These are phyloP conservation scores for Podochytrium sp. DNA, from an alignment of 192 early-diverging fungal genomes.

Conservation along the genomic window DNA sequence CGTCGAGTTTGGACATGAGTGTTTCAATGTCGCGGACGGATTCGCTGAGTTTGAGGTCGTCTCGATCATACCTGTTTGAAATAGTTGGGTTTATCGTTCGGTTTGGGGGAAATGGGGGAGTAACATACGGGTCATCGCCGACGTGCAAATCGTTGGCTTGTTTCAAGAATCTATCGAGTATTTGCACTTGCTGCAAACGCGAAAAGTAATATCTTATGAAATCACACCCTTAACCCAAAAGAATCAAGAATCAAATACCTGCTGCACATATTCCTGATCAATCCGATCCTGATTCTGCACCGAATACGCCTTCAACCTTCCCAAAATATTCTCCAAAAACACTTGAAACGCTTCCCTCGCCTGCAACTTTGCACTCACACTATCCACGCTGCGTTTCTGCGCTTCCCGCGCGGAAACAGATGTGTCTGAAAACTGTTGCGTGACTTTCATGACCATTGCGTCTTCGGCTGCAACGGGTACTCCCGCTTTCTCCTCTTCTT, in stretches of 20 bases:
- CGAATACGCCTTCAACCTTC: slow-evolving; percentile 8
- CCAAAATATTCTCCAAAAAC: slow-evolving; percentile 30
- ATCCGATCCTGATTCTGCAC: not conserved
- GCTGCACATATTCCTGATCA: slow-evolving; percentile 17
- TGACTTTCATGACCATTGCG: too few relatives aligned
- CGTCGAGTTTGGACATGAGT: slow-evolving; percentile 7
- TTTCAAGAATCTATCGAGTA: slow-evolving; percentile 24
- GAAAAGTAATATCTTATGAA: not conserved
- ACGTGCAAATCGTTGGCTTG: slow-evolving; percentile 29
- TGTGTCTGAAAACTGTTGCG: too few relatives aligned
- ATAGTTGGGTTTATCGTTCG: too few relatives aligned
- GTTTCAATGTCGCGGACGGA: not conserved
- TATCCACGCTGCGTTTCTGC: not conserved
- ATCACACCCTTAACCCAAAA: not conserved
- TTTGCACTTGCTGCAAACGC: slow-evolving; percentile 19
- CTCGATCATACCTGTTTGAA: not conserved
- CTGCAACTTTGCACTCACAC: slow-evolving; percentile 14
- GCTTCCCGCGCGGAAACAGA: not conserved
- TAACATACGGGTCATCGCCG: slow-evolving; percentile 11
- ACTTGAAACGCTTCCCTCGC: slow-evolving; percentile 33
- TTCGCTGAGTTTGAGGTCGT: not conserved
- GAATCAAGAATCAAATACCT: not conserved
- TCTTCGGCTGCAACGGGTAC: too few relatives aligned
- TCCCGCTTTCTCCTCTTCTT: too few relatives aligned
- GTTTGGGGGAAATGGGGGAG: not conserved